Percentiles rank a stretch among this genome's conserved stretches.
Evolutionary conservation across 129 eudicot species (phyloP).

Genomic region (Chrysanthemum lavandulifolium): DNA sequence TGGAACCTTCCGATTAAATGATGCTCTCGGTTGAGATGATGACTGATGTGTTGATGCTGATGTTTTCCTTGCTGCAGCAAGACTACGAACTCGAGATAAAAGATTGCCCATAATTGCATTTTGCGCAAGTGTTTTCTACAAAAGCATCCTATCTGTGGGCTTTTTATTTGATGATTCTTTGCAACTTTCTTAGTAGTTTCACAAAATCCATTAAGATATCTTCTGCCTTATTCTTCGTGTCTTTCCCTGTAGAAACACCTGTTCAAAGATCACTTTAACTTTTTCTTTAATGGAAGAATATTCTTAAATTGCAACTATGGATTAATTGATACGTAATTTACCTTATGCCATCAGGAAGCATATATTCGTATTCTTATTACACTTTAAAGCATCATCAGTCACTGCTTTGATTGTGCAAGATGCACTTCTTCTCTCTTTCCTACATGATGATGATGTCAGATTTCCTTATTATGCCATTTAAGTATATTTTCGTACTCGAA

Average conservation of each 20-base stretch:
- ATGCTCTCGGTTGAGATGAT: constrained; percentile 5
- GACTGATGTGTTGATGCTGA: constrained; percentile 3
- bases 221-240: constrained; percentile 6
- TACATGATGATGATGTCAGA: not conserved
- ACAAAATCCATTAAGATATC: constrained; percentile 6
- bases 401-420: not conserved
- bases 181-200: constrained; percentile 17
- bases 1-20: not conserved
- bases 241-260: constrained; percentile 9
- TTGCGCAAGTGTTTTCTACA: constrained; percentile 7
- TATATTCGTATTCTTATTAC: constrained; percentile 26
- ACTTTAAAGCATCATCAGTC: constrained; percentile 11
- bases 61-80: constrained; percentile 15
- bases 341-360: constrained; percentile 29
- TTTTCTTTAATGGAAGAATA: constrained; percentile 29
- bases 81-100: constrained; percentile 18
- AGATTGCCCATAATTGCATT: constrained; percentile 33
- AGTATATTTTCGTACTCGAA: not conserved
- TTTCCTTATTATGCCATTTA: not conserved
- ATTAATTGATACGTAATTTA: constrained; percentile 3
- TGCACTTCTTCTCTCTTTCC: constrained; percentile 20
- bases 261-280: constrained; percentile 22
- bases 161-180: constrained; percentile 20
- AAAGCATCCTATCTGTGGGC: constrained; percentile 2
- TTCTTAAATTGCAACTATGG: constrained; percentile 23